A percentile compares a stretch with the other conserved stretches of the same genome.
phyloP scores from a whole-genome alignment of 75 land plant genomes.

The Chamaecyparis obtusa region DNA sequence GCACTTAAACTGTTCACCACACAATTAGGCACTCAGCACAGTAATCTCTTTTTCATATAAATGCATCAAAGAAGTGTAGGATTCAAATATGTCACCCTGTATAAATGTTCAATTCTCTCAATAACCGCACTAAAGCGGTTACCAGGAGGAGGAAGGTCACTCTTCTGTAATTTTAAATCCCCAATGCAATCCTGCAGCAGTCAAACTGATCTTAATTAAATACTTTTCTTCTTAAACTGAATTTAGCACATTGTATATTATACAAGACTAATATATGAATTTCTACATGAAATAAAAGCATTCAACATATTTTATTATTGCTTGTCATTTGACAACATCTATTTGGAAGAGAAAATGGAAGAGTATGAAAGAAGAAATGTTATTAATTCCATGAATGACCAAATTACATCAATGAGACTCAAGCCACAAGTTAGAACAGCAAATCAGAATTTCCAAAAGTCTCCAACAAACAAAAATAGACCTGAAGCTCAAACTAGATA shows the following conservation, averaged over 20 bases:
- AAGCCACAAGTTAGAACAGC: too few species aligned
- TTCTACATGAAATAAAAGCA: background rate
- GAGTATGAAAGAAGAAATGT: too few species aligned
- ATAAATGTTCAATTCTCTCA: slow-evolving; percentile 94
- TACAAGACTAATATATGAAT: background rate
- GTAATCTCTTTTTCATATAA: background rate
- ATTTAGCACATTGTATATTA: background rate
- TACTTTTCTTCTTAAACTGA: background rate
- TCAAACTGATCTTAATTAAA: background rate
- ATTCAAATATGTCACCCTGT: slow-evolving; percentile 44
- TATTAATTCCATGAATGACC: too few species aligned
- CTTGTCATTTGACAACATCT: background rate
- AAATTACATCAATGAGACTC: too few species aligned
- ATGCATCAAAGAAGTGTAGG: background rate
- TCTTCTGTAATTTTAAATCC: background rate
- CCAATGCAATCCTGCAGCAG: background rate
- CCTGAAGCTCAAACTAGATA: too few species aligned
- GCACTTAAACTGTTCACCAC: background rate
- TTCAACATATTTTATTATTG: background rate
- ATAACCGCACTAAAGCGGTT: slow-evolving; percentile 82
- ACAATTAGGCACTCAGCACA: too few species aligned
- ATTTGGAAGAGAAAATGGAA: background rate
- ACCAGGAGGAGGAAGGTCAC: slow-evolving; percentile 15
- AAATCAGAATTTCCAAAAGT: too few species aligned
- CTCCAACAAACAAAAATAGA: too few species aligned